Evolutionary conservation across 2,329 filamentous ascomycete species (phyloP).

Genomic region (Madurella mycetomatis): DNA sequence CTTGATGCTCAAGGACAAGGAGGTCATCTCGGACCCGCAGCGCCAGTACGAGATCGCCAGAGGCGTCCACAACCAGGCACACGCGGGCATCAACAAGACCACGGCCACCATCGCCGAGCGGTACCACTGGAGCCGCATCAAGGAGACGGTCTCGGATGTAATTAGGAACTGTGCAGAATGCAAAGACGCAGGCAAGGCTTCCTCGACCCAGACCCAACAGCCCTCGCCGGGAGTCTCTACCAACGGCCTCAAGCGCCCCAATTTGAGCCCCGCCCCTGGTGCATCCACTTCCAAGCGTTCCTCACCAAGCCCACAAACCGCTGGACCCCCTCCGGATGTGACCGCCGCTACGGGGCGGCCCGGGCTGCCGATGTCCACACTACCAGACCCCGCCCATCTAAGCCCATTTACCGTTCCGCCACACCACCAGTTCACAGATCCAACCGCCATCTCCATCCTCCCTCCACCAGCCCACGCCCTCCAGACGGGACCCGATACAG

Average conservation of each 20-base stretch:
- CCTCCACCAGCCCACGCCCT: slow-evolving; percentile 27
- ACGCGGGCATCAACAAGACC: slow-evolving; percentile 97
- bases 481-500: slow-evolving; percentile 26
- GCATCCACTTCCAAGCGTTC: slow-evolving; percentile 23
- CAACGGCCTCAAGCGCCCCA: slow-evolving; percentile 24
- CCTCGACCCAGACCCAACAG: slow-evolving; percentile 30
- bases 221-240: slow-evolving; percentile 5
- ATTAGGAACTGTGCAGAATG: slow-evolving; percentile 89
- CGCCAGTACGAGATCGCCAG: slow-evolving; percentile 87
- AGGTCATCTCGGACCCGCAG: slow-evolving; percentile 86
- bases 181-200: slow-evolving; percentile 66
- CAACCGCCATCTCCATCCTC: slow-evolving; percentile 43
- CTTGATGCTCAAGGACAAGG: slow-evolving; percentile 95
- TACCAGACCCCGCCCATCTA: slow-evolving; percentile 21
- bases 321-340: slow-evolving; percentile 10
- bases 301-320: slow-evolving; percentile 19
- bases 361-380: slow-evolving; percentile 3
- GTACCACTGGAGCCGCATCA: slow-evolving; percentile 97
- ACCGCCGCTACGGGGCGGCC: slow-evolving; percentile 2
- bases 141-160: slow-evolving; percentile 91
- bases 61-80: slow-evolving; percentile 66
- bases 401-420: slow-evolving; percentile 29
- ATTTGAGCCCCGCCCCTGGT: slow-evolving; percentile 12
- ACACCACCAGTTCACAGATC: slow-evolving; percentile 42
- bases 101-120: slow-evolving; percentile 89